A percentile compares a stretch with the other conserved stretches of the same genome.
phyloP scores from a whole-genome alignment of 306 rosid genomes.

The Dryas alaskensis region DNA sequence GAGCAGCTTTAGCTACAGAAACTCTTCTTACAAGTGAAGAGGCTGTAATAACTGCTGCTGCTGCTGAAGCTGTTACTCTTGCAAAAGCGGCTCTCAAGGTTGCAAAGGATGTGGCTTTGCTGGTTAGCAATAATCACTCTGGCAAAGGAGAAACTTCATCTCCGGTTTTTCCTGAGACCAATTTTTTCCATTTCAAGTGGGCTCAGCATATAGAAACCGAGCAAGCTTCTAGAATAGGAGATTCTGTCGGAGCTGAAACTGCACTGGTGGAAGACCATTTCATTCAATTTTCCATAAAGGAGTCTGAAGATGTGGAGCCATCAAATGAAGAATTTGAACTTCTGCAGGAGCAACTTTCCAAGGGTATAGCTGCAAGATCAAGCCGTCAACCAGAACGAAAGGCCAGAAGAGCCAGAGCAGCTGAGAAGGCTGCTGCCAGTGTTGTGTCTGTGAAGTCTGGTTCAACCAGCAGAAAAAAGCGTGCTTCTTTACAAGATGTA shows the following conservation, averaged over 20 bases:
- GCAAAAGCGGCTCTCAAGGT: slow-evolving; percentile 84
- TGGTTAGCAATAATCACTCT: slow-evolving; percentile 39
- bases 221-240: slow-evolving; percentile 38
- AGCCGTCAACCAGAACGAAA: slow-evolving; percentile 80
- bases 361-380: slow-evolving; percentile 65
- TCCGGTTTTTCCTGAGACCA: slow-evolving; percentile 33
- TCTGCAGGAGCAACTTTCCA: slow-evolving; percentile 49
- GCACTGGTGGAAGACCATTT: slow-evolving; percentile 38
- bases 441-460: slow-evolving; percentile 63
- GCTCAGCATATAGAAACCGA: slow-evolving; percentile 49
- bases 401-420: slow-evolving; percentile 77
- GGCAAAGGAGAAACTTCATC: slow-evolving; percentile 32
- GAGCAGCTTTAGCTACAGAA: slow-evolving; percentile 63
- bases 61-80: slow-evolving; percentile 89
- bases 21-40: slow-evolving; percentile 78
- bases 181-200: slow-evolving; percentile 55
- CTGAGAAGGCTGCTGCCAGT: slow-evolving; percentile 67
- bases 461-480: slow-evolving; percentile 64
- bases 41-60: slow-evolving; percentile 81
- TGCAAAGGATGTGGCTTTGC: slow-evolving; percentile 73
- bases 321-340: slow-evolving; percentile 58
- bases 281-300: slow-evolving; percentile 28
- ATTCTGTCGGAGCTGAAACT: slow-evolving; percentile 33
- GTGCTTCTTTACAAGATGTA: slow-evolving; percentile 60
- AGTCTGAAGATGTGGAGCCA: slow-evolving; percentile 50